Base-by-base conservation (phyloP, 176 grass and related monocot species). In the Puccinellia tenuiflora region DNA sequence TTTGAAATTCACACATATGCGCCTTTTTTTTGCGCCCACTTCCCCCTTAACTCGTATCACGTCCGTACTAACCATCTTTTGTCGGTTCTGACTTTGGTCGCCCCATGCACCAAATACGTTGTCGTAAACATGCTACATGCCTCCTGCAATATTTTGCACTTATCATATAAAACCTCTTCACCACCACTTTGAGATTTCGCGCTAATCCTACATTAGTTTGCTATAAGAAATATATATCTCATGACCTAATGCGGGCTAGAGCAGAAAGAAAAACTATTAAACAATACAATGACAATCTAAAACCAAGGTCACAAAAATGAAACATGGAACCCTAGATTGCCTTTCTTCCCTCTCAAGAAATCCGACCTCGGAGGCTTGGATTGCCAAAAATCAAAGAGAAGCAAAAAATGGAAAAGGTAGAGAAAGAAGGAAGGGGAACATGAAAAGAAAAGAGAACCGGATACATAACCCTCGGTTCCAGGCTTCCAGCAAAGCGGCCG, bases 391-490 rank as follows among this genome's bases (percentile, higher is more conserved):
- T 4, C 20, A 37, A 78, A 81, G 78, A 0, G 76, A 81, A 12
- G 38, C 3, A 6, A 51, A 85, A 9, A 30, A 2, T 0, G 40
- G 16, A 35, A 78, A 22, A 52, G 11, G 2, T 4, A 34, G 38
- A 75, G 70, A 0, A 79, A 11, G 1, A 3, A 7, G 1, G 7
- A 9, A 7, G 5, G 7, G 10, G 18, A 73, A 21, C 30, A 43
- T 39, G 6, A 1, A 26, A 43, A 50, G 6, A 1, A 26, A 13
- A 17, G 2, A 16, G 63, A 72, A 73, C 78, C 33, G 43, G 83
- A 86, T 82, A 86, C 78, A 86, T 72, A 78, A 65, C 29, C 83
- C 78, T 28, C 33, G 13, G 53, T 8, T 43, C 16, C 0, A 63
- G 56, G 13, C 43, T 8, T 43, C 16, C 0, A 63, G 56, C 71